Conservation (phyloP, 257 asterid species). For the Apocynum venetum region DNA sequence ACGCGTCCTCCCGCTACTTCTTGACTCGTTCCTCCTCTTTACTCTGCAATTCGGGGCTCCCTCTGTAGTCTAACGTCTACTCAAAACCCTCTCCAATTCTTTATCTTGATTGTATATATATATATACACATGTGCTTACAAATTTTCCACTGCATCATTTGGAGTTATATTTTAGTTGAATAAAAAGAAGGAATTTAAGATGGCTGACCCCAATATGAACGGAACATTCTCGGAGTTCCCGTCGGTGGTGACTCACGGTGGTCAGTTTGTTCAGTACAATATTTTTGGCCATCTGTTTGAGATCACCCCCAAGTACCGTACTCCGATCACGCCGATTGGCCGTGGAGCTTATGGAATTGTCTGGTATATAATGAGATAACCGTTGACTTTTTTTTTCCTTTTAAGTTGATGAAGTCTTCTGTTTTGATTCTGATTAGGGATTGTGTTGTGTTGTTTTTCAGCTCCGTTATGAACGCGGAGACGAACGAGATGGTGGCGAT, state of each 20-base stretch:
- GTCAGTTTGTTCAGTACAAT: conserved; percentile 63
- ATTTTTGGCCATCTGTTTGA: conserved; percentile 75
- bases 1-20: conserved; percentile 12
- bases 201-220: conserved; percentile 47
- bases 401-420: neutral
- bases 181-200: neutral
- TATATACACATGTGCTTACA: neutral
- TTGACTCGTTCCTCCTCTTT: conserved; percentile 6
- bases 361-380: conserved; percentile 40
- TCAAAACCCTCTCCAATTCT: neutral
- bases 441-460: conserved; percentile 26
- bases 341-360: conserved; percentile 99
- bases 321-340: conserved; percentile 93
- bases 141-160: neutral
- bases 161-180: neutral
- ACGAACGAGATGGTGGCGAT: conserved; percentile 95
- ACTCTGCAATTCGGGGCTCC: conserved; percentile 4
- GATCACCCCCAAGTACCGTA: conserved; percentile 68
- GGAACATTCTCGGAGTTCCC: conserved; percentile 64
- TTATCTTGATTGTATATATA: neutral
- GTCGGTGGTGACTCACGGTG: conserved; percentile 66
- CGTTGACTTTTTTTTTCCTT: neutral
- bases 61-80: neutral
- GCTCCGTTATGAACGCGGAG: conserved; percentile 81
- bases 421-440: neutral